phyloP scores from a whole-genome alignment of 2,329 filamentous ascomycete genomes.

The Triangularia verruculosa region DNA sequence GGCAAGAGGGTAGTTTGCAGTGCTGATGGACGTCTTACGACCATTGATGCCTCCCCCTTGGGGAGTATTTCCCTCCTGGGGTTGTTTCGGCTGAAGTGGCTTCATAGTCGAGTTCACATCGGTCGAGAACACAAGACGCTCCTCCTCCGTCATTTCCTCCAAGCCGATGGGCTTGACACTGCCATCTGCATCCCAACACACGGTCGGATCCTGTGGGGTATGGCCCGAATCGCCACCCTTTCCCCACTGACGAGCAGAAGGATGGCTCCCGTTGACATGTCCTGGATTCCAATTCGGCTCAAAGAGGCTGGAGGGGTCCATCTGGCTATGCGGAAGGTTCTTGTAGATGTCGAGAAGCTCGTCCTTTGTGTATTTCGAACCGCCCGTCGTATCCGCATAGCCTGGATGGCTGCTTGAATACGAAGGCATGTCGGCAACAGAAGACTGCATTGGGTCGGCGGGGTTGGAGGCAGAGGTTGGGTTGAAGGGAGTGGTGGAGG shows the following conservation, averaged over 20 bases:
- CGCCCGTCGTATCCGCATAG: slow-evolving; percentile 39
- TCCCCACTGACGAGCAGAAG: slow-evolving; percentile 63
- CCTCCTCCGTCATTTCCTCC: slow-evolving; percentile 62
- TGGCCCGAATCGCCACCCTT: slow-evolving; percentile 68
- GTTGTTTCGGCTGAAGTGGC: slow-evolving; percentile 67
- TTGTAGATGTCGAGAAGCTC: slow-evolving; percentile 74
- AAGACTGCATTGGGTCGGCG: slow-evolving; percentile 23
- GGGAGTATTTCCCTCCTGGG: slow-evolving; percentile 56
- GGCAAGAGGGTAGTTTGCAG: slow-evolving; percentile 63
- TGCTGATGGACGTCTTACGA: slow-evolving; percentile 79
- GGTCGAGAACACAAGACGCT: slow-evolving; percentile 69
- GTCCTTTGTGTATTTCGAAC: slow-evolving; percentile 71
- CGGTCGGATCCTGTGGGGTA: slow-evolving; percentile 74
- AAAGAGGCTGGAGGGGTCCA: slow-evolving; percentile 66
- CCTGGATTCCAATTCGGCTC: slow-evolving; percentile 77
- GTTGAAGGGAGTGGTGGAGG: slow-evolving; percentile 55
- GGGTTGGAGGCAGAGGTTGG: slow-evolving; percentile 25
- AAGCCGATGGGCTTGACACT: slow-evolving; percentile 69
- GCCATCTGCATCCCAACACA: slow-evolving; percentile 82
- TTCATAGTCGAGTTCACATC: slow-evolving; percentile 96
- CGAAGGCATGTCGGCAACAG: slow-evolving; percentile 19
- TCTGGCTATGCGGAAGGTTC: slow-evolving; percentile 40
- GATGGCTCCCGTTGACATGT: slow-evolving; percentile 59
- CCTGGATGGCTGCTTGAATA: slow-evolving; percentile 22
- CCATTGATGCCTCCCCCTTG: slow-evolving; percentile 54